These are phyloP conservation scores for Coemansia sp. DNA, from an alignment of 192 early-diverging fungal species.

Conservation along the genomic window DNA sequence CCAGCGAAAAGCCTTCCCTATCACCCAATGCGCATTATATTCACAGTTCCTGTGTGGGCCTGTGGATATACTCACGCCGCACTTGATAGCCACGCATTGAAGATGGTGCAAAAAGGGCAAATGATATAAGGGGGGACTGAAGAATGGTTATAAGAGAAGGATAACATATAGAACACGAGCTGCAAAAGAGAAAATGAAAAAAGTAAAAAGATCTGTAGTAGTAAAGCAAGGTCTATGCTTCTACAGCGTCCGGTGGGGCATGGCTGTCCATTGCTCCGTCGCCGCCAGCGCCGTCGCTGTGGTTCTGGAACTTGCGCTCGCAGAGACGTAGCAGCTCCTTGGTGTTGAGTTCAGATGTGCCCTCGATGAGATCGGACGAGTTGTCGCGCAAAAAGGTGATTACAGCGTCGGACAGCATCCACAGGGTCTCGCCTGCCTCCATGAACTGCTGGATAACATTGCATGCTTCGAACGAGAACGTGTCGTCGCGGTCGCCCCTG, in stretches of 20 bases:
- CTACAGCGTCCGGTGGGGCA: background rate
- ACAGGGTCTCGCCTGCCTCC: slow-evolving; percentile 65
- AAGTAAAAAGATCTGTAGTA: background rate
- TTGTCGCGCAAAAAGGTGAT: slow-evolving; percentile 47
- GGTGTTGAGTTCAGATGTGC: slow-evolving; percentile 44
- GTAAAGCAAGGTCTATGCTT: background rate
- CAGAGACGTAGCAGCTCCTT: slow-evolving; percentile 52
- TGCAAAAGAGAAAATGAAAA: background rate
- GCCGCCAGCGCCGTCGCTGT: background rate
- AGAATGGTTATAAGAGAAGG: no score
- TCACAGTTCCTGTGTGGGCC: no score
- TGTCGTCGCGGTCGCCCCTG: slow-evolving; percentile 64
- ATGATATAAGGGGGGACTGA: no score
- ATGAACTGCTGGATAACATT: slow-evolving; percentile 67
- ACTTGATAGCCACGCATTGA: no score
- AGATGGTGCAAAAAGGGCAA: background rate
- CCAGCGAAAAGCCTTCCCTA: no score
- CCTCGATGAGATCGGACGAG: slow-evolving; percentile 43
- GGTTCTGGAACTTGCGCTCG: slow-evolving; percentile 38
- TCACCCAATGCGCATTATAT: no score
- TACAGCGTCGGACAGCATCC: slow-evolving; percentile 58
- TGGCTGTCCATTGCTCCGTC: background rate
- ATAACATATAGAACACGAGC: background rate
- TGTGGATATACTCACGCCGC: no score
- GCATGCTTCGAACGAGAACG: slow-evolving; percentile 66